Conservation (phyloP, 768 basidiomycete genomes). For the Pholiota molesta region DNA sequence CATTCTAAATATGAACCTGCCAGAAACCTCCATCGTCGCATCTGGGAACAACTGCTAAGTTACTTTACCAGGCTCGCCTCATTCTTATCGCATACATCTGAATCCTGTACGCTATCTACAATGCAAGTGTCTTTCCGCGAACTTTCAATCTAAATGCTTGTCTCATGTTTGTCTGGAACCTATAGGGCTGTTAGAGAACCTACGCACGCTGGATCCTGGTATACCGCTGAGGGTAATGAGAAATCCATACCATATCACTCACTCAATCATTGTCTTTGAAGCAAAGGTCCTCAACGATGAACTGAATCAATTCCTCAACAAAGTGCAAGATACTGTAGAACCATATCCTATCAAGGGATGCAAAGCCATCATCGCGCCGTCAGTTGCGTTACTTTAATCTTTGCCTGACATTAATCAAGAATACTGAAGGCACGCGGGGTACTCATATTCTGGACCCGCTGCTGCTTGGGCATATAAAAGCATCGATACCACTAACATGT, state of each 20-base stretch:
- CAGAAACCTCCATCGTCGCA: background rate
- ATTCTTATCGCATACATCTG: background rate
- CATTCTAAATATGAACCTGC: background rate
- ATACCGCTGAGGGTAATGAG: constrained; percentile 63
- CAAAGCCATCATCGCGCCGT: constrained; percentile 97
- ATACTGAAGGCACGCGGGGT: constrained; percentile 85
- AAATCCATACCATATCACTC: constrained; percentile 13
- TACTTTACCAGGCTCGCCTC: background rate
- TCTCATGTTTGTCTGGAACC: background rate
- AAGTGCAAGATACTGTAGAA: constrained; percentile 47
- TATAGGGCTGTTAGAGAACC: constrained; percentile 48
- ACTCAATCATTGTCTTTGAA: constrained; percentile 31
- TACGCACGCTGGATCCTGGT: constrained; percentile 92
- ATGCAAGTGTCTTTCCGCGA: constrained; percentile 24
- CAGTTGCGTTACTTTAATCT: constrained; percentile 32
- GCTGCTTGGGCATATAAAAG: constrained; percentile 97
- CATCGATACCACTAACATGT: constrained; percentile 85
- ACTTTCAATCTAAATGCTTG: background rate
- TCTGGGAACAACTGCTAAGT: background rate
- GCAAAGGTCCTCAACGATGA: constrained; percentile 61
- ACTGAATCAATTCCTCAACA: constrained; percentile 63
- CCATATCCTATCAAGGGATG: constrained; percentile 65
- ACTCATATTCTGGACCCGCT: constrained; percentile 89
- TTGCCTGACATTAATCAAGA: background rate
- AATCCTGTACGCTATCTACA: background rate